Evolutionary conservation across 129 eudicot species (phyloP).

Genomic region (Lactuca sativa): DNA sequence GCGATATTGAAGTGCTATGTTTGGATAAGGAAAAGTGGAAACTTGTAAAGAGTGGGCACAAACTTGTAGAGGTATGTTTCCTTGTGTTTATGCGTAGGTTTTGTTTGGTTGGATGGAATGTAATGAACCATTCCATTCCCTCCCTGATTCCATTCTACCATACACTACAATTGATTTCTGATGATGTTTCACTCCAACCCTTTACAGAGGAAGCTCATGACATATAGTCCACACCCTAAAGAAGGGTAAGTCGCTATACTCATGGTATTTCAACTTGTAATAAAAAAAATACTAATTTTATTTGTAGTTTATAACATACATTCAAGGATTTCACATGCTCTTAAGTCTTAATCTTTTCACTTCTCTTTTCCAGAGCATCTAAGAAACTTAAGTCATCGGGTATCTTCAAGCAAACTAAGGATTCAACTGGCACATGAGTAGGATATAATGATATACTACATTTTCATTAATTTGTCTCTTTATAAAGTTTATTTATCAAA

Average conservation of each 20-base stretch:
- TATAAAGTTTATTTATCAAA: constrained; percentile 10
- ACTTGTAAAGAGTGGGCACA: constrained; percentile 43
- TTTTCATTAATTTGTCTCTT: constrained; percentile 6
- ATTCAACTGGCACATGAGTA: constrained; percentile 52
- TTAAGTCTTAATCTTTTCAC: constrained; percentile 2
- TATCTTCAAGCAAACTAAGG: constrained; percentile 41
- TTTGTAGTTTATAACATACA: neutral
- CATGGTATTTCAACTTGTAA: neutral
- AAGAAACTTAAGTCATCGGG: constrained; percentile 44
- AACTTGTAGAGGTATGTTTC: constrained; percentile 48
- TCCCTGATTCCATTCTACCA: neutral
- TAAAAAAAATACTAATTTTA: neutral
- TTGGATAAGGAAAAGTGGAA: constrained; percentile 91
- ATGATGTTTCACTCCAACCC: constrained; percentile 16
- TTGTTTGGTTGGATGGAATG: neutral
- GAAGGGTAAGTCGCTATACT: constrained; percentile 43
- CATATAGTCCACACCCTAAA: constrained; percentile 44
- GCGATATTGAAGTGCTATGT: constrained; percentile 85
- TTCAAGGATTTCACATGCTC: neutral
- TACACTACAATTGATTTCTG: constrained; percentile 21
- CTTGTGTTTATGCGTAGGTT: neutral
- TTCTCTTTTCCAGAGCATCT: constrained; percentile 49
- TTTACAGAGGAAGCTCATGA: constrained; percentile 45
- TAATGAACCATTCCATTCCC: neutral
- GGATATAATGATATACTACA: neutral